Evolutionary conservation across 345 rosid species (phyloP).

Genomic region (Raphanus raphanistrum): DNA sequence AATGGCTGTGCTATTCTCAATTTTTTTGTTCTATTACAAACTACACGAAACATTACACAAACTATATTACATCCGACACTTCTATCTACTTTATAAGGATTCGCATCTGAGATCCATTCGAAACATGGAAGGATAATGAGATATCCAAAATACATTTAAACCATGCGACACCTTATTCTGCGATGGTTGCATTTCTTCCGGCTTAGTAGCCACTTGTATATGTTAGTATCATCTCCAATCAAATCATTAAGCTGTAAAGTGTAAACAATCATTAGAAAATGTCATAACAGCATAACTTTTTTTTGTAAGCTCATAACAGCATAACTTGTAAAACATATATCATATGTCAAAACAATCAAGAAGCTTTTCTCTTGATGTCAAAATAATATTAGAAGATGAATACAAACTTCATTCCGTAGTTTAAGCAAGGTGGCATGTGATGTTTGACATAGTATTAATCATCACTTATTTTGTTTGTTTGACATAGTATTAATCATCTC

Average conservation of each 20-base stretch:
- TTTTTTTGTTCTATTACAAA: too few species aligned
- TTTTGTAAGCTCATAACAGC: too few species aligned
- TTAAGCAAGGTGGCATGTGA: slow-evolving; percentile 35
- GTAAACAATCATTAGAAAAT: neutral
- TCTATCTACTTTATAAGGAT: too few species aligned
- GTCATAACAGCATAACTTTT: neutral
- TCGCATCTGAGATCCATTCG: too few species aligned
- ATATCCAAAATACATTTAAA: neutral
- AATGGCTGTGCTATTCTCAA: too few species aligned
- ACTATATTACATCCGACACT: too few species aligned
- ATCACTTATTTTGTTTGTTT: too few species aligned
- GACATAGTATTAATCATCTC: too few species aligned
- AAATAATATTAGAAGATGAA: neutral
- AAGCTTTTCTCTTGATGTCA: neutral
- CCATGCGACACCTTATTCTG: slow-evolving; percentile 1
- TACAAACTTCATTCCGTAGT: slow-evolving; percentile 3
- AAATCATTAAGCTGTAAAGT: neutral
- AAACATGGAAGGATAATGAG: too few species aligned
- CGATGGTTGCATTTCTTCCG: neutral
- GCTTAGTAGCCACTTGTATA: slow-evolving; percentile 4
- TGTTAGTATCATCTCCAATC: neutral
- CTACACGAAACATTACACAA: too few species aligned
- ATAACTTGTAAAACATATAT: neutral
- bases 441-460: neutral
- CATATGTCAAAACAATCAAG: neutral